Percentiles rank a stretch among this genome's conserved stretches.
phyloP scores from a whole-genome alignment of 305 asterid genomes.

The Nicotiana rustica region DNA sequence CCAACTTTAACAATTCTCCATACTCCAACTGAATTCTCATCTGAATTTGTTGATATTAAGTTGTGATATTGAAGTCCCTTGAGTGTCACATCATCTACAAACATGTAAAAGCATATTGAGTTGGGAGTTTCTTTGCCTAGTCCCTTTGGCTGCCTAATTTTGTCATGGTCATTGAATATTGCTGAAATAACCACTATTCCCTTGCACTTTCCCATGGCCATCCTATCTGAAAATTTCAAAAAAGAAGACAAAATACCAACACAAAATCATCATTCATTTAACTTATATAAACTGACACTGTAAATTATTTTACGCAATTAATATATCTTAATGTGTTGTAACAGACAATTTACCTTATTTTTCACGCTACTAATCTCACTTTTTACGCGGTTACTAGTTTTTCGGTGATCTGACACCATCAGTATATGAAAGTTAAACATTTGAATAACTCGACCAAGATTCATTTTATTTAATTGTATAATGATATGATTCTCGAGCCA shows the following conservation, averaged over 20 bases:
- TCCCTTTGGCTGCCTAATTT: conserved; percentile 86
- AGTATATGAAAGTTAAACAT: background rate
- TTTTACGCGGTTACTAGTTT: too few species aligned
- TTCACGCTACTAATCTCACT: too few species aligned
- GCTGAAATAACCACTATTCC: conserved; percentile 83
- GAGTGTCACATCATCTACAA: conserved; percentile 77
- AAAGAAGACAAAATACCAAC: background rate
- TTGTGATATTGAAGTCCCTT: conserved; percentile 57
- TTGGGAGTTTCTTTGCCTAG: conserved; percentile 70
- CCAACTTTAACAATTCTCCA: conserved; percentile 76
- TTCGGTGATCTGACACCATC: background rate
- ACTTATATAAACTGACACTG: too few species aligned
- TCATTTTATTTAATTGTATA: background rate
- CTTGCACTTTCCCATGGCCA: conserved; percentile 65
- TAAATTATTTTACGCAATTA: too few species aligned
- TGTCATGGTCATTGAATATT: conserved; percentile 83
- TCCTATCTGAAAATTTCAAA: conserved; percentile 53
- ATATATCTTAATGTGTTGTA: too few species aligned
- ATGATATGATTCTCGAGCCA: background rate
- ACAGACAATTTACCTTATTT: too few species aligned
- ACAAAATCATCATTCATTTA: background rate
- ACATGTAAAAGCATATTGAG: conserved; percentile 80
- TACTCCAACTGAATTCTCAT: conserved; percentile 64
- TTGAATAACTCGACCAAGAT: background rate
- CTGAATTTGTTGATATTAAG: conserved; percentile 50